Conservation (phyloP, 331 rosid genomes). For the Prunus yedoensis region DNA sequence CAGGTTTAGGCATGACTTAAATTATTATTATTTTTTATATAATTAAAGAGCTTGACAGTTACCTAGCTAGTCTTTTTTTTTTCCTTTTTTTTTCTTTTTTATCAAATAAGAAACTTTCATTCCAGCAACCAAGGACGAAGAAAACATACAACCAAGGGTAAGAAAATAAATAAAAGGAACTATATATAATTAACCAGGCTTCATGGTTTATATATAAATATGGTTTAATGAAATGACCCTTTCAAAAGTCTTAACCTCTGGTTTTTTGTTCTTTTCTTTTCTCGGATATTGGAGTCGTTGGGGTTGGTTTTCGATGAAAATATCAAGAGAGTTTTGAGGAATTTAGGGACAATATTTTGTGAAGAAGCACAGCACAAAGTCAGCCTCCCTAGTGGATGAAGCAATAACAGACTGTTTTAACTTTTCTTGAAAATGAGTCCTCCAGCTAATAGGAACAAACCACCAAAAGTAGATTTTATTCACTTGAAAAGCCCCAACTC, state of each 20-base stretch:
- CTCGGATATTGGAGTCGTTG: background rate
- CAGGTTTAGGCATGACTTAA: background rate
- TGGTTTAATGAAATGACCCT: background rate
- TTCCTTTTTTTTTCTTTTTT: background rate
- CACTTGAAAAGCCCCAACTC: background rate
- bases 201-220: background rate
- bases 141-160: too few relatives aligned
- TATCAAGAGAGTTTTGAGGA: background rate
- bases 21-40: background rate
- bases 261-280: background rate
- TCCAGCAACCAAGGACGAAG: too few relatives aligned
- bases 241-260: background rate
- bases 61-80: background rate
- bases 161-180: background rate
- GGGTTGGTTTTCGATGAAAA: conserved; percentile 5
- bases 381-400: background rate
- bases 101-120: too few relatives aligned
- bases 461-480: background rate
- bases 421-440: background rate
- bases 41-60: background rate
- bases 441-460: background rate
- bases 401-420: background rate
- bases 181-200: background rate
- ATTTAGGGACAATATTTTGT: background rate
- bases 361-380: background rate